Evolutionary conservation across 371 early-diverging fungal genomes (phyloP).

Genomic region (Haplosporangium sp.): DNA sequence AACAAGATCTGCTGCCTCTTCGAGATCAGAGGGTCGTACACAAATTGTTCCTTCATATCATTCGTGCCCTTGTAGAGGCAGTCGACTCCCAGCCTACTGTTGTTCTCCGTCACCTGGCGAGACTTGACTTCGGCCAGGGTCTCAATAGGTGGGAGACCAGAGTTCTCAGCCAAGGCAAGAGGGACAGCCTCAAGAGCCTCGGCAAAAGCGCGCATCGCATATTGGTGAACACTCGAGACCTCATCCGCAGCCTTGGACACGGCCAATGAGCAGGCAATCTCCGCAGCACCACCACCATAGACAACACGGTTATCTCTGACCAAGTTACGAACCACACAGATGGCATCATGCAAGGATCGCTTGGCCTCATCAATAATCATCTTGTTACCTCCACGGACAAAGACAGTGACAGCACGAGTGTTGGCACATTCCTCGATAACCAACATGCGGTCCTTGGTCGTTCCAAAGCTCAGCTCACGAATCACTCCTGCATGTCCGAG

Average conservation of each 20-base stretch:
- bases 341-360: slow-evolving; percentile 98
- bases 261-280: slow-evolving; percentile 95
- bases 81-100: slow-evolving; percentile 95
- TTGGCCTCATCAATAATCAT: slow-evolving; percentile 99
- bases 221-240: slow-evolving; percentile 83
- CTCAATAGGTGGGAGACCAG: slow-evolving; percentile 96
- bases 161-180: slow-evolving; percentile 97
- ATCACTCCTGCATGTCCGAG: slow-evolving; percentile 96
- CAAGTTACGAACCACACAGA: slow-evolving; percentile 99
- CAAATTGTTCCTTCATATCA: slow-evolving; percentile 97
- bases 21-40: slow-evolving; percentile 98
- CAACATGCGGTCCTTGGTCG: slow-evolving; percentile 98
- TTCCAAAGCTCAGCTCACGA: slow-evolving; percentile 96
- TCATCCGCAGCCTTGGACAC: slow-evolving; percentile 95
- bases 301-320: slow-evolving; percentile 97
- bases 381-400: slow-evolving; percentile 99
- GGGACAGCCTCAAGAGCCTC: slow-evolving; percentile 98
- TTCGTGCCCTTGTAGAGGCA: slow-evolving; percentile 92
- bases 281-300: slow-evolving; percentile 99
- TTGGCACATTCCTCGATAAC: slow-evolving; percentile 99
- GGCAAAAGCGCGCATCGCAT: slow-evolving; percentile 98
- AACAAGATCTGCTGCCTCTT: slow-evolving; percentile 98
- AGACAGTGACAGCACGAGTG: slow-evolving; percentile 97
- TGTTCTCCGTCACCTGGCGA: slow-evolving; percentile 88
- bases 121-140: slow-evolving; percentile 95